Conservation (phyloP, 2,329 filamentous ascomycete species). For the Capronia coronata region DNA sequence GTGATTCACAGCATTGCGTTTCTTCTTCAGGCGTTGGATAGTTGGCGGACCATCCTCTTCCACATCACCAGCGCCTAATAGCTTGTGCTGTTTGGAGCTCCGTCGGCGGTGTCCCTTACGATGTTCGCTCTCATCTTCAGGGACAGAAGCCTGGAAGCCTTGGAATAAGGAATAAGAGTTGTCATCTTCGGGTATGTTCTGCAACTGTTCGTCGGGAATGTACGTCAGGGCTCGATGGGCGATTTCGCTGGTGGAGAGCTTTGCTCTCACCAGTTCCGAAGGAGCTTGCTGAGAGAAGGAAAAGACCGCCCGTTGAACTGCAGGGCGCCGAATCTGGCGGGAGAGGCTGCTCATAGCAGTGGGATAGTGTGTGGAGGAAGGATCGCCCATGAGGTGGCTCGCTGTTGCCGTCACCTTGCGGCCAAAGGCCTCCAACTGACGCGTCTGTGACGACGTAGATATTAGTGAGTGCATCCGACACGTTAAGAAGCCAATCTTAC, state of each 20-base stretch:
- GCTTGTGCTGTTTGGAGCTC: constrained; percentile 66
- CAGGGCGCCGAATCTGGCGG: constrained; percentile 76
- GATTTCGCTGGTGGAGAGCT: constrained; percentile 84
- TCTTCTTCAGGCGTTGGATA: constrained; percentile 68
- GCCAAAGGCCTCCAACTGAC: constrained; percentile 84
- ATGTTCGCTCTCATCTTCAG: constrained; percentile 57
- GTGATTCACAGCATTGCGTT: constrained; percentile 72
- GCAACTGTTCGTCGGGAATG: constrained; percentile 81
- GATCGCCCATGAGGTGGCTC: constrained; percentile 71
- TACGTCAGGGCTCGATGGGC: constrained; percentile 86
- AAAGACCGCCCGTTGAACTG: constrained; percentile 82
- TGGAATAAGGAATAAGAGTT: constrained; percentile 92
- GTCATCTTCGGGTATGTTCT: constrained; percentile 78
- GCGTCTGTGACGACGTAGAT: too few species aligned
- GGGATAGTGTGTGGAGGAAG: constrained; percentile 64
- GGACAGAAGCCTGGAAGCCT: constrained; percentile 86
- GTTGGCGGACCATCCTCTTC: constrained; percentile 58
- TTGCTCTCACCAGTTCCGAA: constrained; percentile 87
- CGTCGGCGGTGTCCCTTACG: constrained; percentile 64
- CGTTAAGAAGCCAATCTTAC: constrained; percentile 32
- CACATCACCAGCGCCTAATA: constrained; percentile 57
- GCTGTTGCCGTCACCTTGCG: constrained; percentile 93
- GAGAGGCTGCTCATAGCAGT: constrained; percentile 83
- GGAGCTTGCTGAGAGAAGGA: constrained; percentile 84
- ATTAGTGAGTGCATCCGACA: too few species aligned